phyloP scores from a whole-genome alignment of 2,329 filamentous ascomycete genomes.

The Trichoderma gracile region DNA sequence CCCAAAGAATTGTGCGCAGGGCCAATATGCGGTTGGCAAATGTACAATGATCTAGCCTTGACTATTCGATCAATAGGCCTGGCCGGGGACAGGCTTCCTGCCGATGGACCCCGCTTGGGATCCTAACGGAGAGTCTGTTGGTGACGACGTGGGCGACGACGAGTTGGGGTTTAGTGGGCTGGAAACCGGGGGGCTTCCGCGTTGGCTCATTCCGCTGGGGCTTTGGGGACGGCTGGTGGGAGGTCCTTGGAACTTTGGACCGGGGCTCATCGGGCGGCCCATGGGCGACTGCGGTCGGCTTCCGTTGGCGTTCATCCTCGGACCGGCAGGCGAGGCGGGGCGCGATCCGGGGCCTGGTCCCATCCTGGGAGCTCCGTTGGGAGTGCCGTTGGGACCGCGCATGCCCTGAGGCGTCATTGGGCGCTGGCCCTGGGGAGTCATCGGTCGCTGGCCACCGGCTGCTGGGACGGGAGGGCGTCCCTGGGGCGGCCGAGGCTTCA shows the following conservation, averaged over 20 bases:
- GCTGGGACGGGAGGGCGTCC: slow-evolving; percentile 52
- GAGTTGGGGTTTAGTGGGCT: slow-evolving; percentile 48
- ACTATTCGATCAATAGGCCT: slow-evolving; percentile 45
- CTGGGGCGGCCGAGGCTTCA: slow-evolving; percentile 73
- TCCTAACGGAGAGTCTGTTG: slow-evolving; percentile 36
- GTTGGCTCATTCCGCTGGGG: slow-evolving; percentile 45
- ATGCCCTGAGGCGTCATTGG: slow-evolving; percentile 44
- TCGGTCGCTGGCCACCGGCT: slow-evolving; percentile 37
- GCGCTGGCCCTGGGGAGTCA: slow-evolving; percentile 32
- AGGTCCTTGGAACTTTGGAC: slow-evolving; percentile 39
- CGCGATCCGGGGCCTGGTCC: slow-evolving; percentile 37
- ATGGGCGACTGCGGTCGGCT: slow-evolving; percentile 37
- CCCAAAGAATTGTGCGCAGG: slow-evolving; percentile 19
- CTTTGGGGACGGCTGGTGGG: slow-evolving; percentile 43
- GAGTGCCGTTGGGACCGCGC: slow-evolving; percentile 43
- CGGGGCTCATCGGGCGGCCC: slow-evolving; percentile 45
- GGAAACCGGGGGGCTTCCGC: slow-evolving; percentile 47
- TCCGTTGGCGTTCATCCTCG: slow-evolving; percentile 32
- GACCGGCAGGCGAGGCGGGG: slow-evolving; percentile 47
- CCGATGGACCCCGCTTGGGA: slow-evolving; percentile 47
- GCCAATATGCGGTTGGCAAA: slow-evolving; percentile 27
- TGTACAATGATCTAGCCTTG: slow-evolving; percentile 6
- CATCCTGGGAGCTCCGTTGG: slow-evolving; percentile 43
- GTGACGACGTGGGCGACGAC: slow-evolving; percentile 20
- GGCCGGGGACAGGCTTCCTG: slow-evolving; percentile 59